Conservation (phyloP, 306 rosid genomes). For the Sicyos edulis region DNA sequence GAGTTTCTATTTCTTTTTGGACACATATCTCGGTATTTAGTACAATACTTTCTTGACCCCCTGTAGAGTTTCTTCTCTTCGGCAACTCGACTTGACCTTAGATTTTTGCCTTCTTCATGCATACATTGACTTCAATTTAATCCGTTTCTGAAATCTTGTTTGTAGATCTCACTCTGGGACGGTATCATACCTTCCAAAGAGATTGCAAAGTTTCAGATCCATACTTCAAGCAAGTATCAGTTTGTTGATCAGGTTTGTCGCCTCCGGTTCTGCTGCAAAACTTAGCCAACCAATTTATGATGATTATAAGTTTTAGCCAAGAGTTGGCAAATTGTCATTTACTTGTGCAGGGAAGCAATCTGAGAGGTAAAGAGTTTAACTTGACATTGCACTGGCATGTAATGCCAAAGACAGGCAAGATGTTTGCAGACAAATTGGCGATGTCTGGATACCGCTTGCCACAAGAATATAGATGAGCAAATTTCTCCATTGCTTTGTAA, state of each 20-base stretch:
- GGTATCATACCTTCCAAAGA: conserved; percentile 81
- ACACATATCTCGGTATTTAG: neutral
- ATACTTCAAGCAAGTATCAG: conserved; percentile 77
- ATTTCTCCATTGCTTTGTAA: conserved; percentile 11
- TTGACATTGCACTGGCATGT: conserved; percentile 96
- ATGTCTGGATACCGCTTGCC: conserved; percentile 79
- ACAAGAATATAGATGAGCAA: conserved; percentile 54
- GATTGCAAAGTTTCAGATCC: conserved; percentile 69
- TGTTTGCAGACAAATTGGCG: conserved; percentile 66
- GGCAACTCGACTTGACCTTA: neutral
- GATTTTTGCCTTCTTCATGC: neutral
- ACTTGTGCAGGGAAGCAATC: conserved; percentile 64
- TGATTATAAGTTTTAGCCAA: neutral
- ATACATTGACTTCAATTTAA: conserved; percentile 4
- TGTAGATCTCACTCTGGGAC: conserved; percentile 91
- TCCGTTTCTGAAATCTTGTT: conserved; percentile 12
- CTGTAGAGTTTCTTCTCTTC: neutral
- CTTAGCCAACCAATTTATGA: neutral
- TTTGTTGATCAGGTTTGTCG: conserved; percentile 59
- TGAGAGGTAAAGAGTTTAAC: conserved; percentile 79
- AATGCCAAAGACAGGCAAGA: conserved; percentile 97
- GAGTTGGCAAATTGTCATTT: neutral
- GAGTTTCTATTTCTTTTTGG: neutral
- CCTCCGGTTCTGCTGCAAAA: too few species aligned
- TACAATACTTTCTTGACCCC: neutral